phyloP scores from a whole-genome alignment of 2,329 filamentous ascomycete species.

The Colletotrichum agaves region DNA sequence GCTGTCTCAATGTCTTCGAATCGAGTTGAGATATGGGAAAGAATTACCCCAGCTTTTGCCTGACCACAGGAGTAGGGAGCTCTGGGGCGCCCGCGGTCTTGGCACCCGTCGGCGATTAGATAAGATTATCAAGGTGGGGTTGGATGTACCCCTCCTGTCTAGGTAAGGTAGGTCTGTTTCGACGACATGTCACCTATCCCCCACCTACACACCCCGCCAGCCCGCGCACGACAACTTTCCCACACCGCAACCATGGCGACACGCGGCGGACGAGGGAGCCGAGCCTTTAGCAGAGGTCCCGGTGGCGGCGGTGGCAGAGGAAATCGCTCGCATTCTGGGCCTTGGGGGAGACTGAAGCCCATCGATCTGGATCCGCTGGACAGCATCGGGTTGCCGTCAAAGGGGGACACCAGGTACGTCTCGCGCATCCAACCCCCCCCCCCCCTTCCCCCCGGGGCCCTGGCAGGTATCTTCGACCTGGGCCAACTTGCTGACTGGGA shows the following conservation, averaged over 20 bases:
- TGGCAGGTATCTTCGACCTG: no score
- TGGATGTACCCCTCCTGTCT: constrained; percentile 25
- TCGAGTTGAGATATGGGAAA: neutral
- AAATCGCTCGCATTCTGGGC: constrained; percentile 56
- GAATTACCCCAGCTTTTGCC: neutral
- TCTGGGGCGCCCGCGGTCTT: constrained; percentile 13
- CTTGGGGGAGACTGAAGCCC: constrained; percentile 79
- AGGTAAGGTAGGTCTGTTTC: no score
- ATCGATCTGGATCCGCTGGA: constrained; percentile 81
- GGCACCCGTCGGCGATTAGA: constrained; percentile 31
- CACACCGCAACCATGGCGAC: constrained; percentile 22
- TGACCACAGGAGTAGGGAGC: neutral
- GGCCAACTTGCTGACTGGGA: constrained; percentile 13
- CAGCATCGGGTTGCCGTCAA: constrained; percentile 85
- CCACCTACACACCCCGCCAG: neutral
- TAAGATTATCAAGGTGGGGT: constrained; percentile 35
- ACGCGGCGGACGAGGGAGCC: constrained; percentile 22
- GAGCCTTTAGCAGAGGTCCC: neutral
- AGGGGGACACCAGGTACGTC: constrained; percentile 83
- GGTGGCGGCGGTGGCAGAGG: constrained; percentile 39
- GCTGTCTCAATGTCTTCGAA: neutral
- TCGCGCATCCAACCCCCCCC: neutral
- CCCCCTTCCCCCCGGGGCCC: neutral
- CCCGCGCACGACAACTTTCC: neutral
- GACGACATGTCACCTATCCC: constrained; percentile 20